Evolutionary conservation across 495 filamentous ascomycete species (phyloP), one percentile per base, ranked within the genome.

Genomic region (Chaetomium tenue): DNA sequence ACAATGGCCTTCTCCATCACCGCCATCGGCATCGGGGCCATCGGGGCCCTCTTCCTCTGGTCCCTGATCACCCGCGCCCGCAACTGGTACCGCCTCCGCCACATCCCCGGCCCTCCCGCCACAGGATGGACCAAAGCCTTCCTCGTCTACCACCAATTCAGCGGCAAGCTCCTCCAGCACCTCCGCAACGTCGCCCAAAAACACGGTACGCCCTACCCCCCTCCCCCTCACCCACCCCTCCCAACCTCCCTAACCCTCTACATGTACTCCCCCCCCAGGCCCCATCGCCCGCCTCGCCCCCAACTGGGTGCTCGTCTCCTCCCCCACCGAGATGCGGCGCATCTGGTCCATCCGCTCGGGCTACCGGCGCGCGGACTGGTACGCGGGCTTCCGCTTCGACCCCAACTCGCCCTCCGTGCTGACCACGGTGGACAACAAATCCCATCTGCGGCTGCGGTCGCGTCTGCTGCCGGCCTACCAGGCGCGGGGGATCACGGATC

Each of bases 311-410:
- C 15, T 54, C 28, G 52, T 54, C 16, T 33, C 28, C 6, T n/a
- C 15, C 15, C 26, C 26, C 16, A 0, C 52, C 26, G 52, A 54
- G 16, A 54, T 54, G 28, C 28, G 52, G 26, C 52, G 52, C 28
- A 54, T 54, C 52, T 54, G 52, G 52, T 54, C 52, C 28, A 18
- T 54, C 26, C 52, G 52, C 52, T 54, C 52, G 28, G 52, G 28
- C 26, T 54, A 54, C 52, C 16, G 6, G 12, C 52, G 52, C 52
- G 13, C 25, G 13, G 3, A 12, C 3, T 53, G 51, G 50, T 54
- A 54, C 52, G 18, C 15, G 18, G 52, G 52, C 28, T 37, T 54
- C 28, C 52, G 52, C 0, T 7, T 54, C 28, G 52, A 54, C 28
- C 52, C 52, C 52, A 54, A 20, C 52, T 9, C 13, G 28, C 25